Evolutionary conservation across 2,329 filamentous ascomycete genomes (phyloP), one percentile per base, ranked within the genome.

Genomic region (Daldinia sp.): DNA sequence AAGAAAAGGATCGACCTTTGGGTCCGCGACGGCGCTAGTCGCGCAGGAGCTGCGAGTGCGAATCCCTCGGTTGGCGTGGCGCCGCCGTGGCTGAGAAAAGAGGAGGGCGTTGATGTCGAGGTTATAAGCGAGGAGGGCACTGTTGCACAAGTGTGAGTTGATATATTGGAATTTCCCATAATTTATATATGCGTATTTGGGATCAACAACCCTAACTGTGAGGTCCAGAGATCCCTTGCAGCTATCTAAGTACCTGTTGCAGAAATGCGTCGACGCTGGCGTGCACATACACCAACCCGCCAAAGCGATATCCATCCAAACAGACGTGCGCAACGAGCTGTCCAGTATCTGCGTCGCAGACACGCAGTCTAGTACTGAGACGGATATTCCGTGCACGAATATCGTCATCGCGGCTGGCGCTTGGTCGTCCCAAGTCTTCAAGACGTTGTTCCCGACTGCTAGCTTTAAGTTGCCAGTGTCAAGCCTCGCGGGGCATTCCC

Each of bases 371-470:
- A 80, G 79, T 11, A 76, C 75, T 6, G 81, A 83, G 70, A 79
- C 76, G 1, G 78, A 84, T 41, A 72, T 94, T 2, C 82, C 87
- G 0, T 92, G 90, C 71, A 85, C 83, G 0, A 84, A 85, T 9
- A 74, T 94, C 21, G 78, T 94, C 13, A 82, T 94, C 62, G 79
- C 89, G 0, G 85, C 90, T 0, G 91, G 91, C 2, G 84, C 87
- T 2, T 94, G 92, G 91, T 90, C 90, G 0, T 82, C 86, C 0
- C 76, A 77, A 29, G 86, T 92, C n/a, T 90, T 92, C 72, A 69
- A 77, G 1, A 77, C 79, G 0, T 82, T 94, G 13, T 94, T 94
- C 71, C 86, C 86, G 0, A 70, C 75, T 0, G 82, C 88, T 1
- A 71, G 70, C 2, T 71, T 82, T 1, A 74, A 78, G 9, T 77